Base-by-base conservation (phyloP, 768 basidiomycete species). In the Psilocybe tampanensis region DNA sequence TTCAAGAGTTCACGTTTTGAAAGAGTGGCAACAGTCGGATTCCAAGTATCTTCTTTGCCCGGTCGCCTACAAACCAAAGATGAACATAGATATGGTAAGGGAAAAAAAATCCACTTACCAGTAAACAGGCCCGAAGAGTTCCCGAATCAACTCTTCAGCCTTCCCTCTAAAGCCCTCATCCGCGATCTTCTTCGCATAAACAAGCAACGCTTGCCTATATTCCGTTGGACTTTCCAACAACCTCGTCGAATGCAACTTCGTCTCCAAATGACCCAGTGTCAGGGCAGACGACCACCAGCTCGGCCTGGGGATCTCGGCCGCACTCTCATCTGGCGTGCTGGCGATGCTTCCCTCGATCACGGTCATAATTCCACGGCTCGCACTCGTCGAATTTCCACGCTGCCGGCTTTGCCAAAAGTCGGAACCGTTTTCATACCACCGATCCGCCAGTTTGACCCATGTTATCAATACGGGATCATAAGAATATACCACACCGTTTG, bases 71-170 rank as follows among this genome's bases (percentile, higher is more conserved):
- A 59, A 58, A 21, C 49, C 55, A 55, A n/a, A 60, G 44, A 50
- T n/a, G 55, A 58, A 13, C 21, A 12, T 51, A 29, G 29, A 9
- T 9, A 29, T 29, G 29, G 15, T 5, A 59, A 43, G 34, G n/a
- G 41, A 56, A 58, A 55, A 22, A 42, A 36, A 7, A 34, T 50
- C 34, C 41, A 81, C 90, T 56, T 66, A 95, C 95, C 87, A 90
- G 72, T 92, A 96, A 36, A 95, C 75, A 0, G 95, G 95, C 15
- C 95, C 95, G 64, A 90, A 86, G 51, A 98, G 78, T 60, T 98
- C 97, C 70, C 84, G 89, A 48, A 96, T 83, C 54, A 99, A 71
- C 70, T 98, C 96, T 69, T 97, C 95, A 17, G 86, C 95, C 70
- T 95, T 94, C 34, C 77, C 89, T 59, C 84, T 78, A 69, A 94